phyloP scores from a whole-genome alignment of 768 basidiomycete species.

The Saitozyma sp. region DNA sequence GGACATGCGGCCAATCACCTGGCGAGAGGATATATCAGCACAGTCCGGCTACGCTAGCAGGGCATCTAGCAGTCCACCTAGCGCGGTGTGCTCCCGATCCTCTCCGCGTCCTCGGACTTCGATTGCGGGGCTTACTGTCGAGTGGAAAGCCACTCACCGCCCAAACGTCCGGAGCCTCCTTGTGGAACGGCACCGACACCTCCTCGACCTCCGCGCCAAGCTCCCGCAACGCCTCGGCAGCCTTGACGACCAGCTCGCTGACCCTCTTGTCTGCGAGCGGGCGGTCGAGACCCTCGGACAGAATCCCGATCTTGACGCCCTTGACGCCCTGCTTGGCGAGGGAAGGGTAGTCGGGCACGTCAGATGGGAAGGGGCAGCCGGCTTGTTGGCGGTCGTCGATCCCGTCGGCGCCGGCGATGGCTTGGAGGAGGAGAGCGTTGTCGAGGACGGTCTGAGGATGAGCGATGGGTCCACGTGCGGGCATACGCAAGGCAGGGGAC shows the following conservation, averaged over 20 bases:
- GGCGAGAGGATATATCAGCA: slow-evolving; percentile 5
- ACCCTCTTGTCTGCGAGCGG: slow-evolving; percentile 54
- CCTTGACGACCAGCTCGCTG: slow-evolving; percentile 50
- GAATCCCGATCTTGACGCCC: slow-evolving; percentile 55
- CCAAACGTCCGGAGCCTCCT: slow-evolving; percentile 27
- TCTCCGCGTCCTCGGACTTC: too few species aligned
- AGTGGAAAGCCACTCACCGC: slow-evolving; percentile 20
- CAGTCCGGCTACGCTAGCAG: background rate
- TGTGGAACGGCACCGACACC: slow-evolving; percentile 55
- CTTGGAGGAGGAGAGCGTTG: slow-evolving; percentile 56
- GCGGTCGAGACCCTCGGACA: slow-evolving; percentile 55
- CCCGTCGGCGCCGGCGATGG: slow-evolving; percentile 57
- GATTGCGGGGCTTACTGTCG: too few species aligned
- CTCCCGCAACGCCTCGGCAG: slow-evolving; percentile 52
- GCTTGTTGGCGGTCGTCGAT: slow-evolving; percentile 56
- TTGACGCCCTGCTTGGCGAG: slow-evolving; percentile 34
- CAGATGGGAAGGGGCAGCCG: slow-evolving; percentile 52
- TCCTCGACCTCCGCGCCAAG: slow-evolving; percentile 57
- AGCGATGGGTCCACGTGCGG: background rate
- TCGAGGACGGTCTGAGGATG: slow-evolving; percentile 52
- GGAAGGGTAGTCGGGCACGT: slow-evolving; percentile 52
- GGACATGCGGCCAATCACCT: slow-evolving; percentile 31
- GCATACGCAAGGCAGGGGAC: background rate
- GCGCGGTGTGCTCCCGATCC: too few species aligned
- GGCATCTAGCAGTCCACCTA: background rate